These are phyloP conservation scores for Groenewaldozyma auringiensis DNA, from an alignment of 1,139 yeast species.

Conservation along the genomic window DNA sequence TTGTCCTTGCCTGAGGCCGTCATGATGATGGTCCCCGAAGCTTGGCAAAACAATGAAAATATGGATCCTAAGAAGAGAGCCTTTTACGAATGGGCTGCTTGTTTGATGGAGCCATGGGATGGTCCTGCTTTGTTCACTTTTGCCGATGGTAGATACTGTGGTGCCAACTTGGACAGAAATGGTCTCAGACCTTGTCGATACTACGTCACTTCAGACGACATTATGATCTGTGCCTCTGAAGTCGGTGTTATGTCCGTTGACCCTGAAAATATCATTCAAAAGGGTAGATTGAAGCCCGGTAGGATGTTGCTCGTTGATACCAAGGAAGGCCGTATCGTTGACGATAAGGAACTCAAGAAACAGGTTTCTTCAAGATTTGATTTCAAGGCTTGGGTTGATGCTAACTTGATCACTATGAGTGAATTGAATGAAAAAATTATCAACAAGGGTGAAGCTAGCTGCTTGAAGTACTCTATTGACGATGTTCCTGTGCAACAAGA, in stretches of 20 bases:
- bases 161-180: slow-evolving; percentile 95
- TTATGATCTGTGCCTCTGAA: slow-evolving; percentile 96
- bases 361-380: slow-evolving; percentile 80
- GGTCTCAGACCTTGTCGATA: slow-evolving; percentile 98
- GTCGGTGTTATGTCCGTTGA: slow-evolving; percentile 93
- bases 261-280: slow-evolving; percentile 71
- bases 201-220: slow-evolving; percentile 88
- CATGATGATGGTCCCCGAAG: slow-evolving; percentile 96
- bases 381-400: slow-evolving; percentile 87
- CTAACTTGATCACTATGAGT: slow-evolving; percentile 75
- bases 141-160: slow-evolving; percentile 96
- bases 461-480: slow-evolving; percentile 29
- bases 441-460: slow-evolving; percentile 34
- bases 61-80: slow-evolving; percentile 92
- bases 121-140: slow-evolving; percentile 97
- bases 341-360: slow-evolving; percentile 78
- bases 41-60: slow-evolving; percentile 82
- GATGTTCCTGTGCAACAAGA: slow-evolving; percentile 57
- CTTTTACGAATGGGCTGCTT: slow-evolving; percentile 98
- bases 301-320: slow-evolving; percentile 95
- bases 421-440: slow-evolving; percentile 58
- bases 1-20: slow-evolving; percentile 93
- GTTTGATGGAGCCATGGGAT: slow-evolving; percentile 99
- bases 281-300: slow-evolving; percentile 95
- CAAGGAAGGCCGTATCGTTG: slow-evolving; percentile 84